Conservation (phyloP, 768 basidiomycete genomes). For the Clathrus columnatus region DNA sequence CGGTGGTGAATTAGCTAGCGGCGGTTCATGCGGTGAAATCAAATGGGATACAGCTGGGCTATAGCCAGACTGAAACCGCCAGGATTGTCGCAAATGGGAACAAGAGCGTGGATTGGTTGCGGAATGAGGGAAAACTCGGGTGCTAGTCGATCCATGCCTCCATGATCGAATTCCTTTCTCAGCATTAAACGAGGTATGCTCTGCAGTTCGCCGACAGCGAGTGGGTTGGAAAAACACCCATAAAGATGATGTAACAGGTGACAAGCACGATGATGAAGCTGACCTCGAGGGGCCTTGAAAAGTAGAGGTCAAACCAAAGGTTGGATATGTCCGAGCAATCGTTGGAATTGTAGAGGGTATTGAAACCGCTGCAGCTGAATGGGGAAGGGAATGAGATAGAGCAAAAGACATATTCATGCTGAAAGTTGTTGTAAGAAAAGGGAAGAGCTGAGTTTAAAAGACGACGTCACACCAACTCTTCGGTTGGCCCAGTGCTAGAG, state of each 20-base stretch:
- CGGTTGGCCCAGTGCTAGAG: too few species aligned
- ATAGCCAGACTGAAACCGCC: not conserved
- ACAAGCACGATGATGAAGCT: not conserved
- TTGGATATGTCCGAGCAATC: not conserved
- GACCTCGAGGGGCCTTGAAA: not conserved
- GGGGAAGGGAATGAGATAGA: too few species aligned
- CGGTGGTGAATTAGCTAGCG: constrained; percentile 40
- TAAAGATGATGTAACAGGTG: not conserved
- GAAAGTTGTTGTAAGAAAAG: too few species aligned
- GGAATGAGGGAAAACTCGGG: too few species aligned
- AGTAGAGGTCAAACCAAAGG: not conserved
- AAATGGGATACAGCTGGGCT: not conserved
- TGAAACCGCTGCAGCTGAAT: too few species aligned
- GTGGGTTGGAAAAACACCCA: not conserved
- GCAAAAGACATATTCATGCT: too few species aligned
- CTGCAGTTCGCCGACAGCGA: not conserved
- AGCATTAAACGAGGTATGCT: too few species aligned
- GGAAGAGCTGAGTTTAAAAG: too few species aligned
- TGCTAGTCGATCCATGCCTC: not conserved
- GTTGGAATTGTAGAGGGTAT: not conserved
- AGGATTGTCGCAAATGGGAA: not conserved
- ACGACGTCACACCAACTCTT: too few species aligned
- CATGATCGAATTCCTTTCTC: not conserved
- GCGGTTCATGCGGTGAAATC: constrained; percentile 7
- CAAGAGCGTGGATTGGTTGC: not conserved